Conservation (phyloP, 495 filamentous ascomycete species). For the Neurospora sp. region DNA sequence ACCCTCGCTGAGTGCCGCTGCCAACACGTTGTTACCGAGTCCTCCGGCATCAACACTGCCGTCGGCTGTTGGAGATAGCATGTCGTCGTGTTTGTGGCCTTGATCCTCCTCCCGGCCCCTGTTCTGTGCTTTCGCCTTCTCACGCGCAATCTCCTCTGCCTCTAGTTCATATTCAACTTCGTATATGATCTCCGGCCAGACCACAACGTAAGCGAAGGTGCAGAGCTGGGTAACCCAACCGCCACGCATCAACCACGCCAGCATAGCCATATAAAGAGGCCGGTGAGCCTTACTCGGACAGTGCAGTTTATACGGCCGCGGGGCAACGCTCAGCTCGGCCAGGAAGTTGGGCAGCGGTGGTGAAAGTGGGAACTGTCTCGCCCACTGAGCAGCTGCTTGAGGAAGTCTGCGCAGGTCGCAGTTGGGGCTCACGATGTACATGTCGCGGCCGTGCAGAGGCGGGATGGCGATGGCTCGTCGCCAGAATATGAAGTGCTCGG, state of each 20-base stretch:
- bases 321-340: constrained; percentile 60
- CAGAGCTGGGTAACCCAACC: constrained; percentile 89
- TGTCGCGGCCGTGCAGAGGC: constrained; percentile 79
- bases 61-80: constrained; percentile 3
- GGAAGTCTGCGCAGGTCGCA: constrained; percentile 68
- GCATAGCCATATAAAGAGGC: constrained; percentile 72
- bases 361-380: constrained; percentile 65
- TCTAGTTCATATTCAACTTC: constrained; percentile 49
- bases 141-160: constrained; percentile 35
- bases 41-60: constrained; percentile 10
- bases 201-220: constrained; percentile 73
- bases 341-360: constrained; percentile 80
- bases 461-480: constrained; percentile 84
- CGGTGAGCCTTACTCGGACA: constrained; percentile 87
- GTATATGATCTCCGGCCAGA: constrained; percentile 51
- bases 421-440: constrained; percentile 90
- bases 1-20: constrained; percentile 12
- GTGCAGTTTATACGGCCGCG: constrained; percentile 67
- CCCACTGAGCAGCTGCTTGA: constrained; percentile 61
- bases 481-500: constrained; percentile 91
- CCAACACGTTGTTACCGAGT: constrained; percentile 2
- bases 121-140: constrained; percentile 14
- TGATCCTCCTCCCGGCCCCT: constrained; percentile 3
- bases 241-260: constrained; percentile 84
- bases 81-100: neutral